Evolutionary conservation across 2,329 filamentous ascomycete species (phyloP), one percentile per base, ranked within the genome.

Genomic region (Aspergillus tamarii): DNA sequence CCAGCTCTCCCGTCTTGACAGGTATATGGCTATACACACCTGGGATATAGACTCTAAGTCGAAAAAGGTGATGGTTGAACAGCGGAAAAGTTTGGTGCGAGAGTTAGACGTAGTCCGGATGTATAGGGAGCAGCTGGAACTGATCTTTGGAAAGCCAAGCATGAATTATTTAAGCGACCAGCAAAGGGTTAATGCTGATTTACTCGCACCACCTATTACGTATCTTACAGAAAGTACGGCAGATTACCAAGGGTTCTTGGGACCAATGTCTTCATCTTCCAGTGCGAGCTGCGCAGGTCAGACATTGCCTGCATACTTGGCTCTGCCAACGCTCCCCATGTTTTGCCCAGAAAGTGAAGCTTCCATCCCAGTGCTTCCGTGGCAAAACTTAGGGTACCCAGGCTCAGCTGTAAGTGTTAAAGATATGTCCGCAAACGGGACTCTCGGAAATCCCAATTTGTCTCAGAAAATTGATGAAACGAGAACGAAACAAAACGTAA

Each of bases 1-100:
- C 8, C 70, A 80, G 55, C 73, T 80, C 16, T 70, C 72, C 8
- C 74, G 71, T 43, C 67, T 80, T 28, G 78, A 80, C 52, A 74
- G 76, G 59, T 74, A 80, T 54, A 74, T 78, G 66, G 78, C 78
- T 7, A 64, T 80, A 48, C 74, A 79, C 64, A 72, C 72, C 21
- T 78, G 76, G 69, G 73, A 79, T 59, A 70, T 80, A 50, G 74
- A 74, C 32, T 69, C 71, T n/a, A 65, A 67, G 10, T 72, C 72
- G 19, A 78, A 78, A 57, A 72, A 73, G 28, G 61, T 70, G 10
- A 65, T 79, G 26, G 76, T 80, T 53, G 73, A 77, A 23, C 76
- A 78, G 50, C 73, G 78, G 16, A 75, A 72, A 63, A 70, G 71
- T 21, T 67, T 80, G 45, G 77, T 80, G 8, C 70, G 73, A 53